phyloP scores from a whole-genome alignment of 1,284 basidiomycete species.

The Psilocybe mexicana region DNA sequence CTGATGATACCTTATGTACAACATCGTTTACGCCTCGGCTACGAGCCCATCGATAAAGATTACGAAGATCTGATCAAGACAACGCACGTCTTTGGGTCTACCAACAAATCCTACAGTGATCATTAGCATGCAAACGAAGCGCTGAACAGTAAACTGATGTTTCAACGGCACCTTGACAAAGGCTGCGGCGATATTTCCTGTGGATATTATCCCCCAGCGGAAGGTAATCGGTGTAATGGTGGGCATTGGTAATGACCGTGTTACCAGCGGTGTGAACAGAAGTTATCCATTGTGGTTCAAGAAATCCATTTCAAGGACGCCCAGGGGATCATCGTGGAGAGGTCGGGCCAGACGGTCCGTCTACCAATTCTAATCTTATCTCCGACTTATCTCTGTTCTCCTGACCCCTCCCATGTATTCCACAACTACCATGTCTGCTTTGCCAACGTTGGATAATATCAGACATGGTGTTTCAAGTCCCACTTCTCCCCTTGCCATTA shows the following conservation, averaged over 20 bases:
- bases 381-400: not conserved
- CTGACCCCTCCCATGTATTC: not conserved
- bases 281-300: not conserved
- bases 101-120: constrained; percentile 38
- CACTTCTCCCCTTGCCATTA: constrained; percentile 38
- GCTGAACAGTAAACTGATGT: not conserved
- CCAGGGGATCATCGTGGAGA: constrained; percentile 16
- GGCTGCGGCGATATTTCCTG: constrained; percentile 33
- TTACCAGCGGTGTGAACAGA: constrained; percentile 4
- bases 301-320: not conserved
- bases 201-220: constrained; percentile 42
- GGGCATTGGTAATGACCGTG: constrained; percentile 26
- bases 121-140: not conserved
- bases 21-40: constrained; percentile 77
- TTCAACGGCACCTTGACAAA: constrained; percentile 38
- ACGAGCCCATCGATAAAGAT: constrained; percentile 2
- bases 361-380: constrained; percentile 1
- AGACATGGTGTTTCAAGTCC: constrained; percentile 28
- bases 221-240: constrained; percentile 26
- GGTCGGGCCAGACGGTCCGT: constrained; percentile 20
- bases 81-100: constrained; percentile 46
- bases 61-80: not conserved
- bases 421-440: constrained; percentile 9
- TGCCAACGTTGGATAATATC: constrained; percentile 39
- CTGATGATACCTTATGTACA: constrained; percentile 73